Conservation (phyloP, 192 early-diverging fungal genomes). For the Coemansia asiatica region DNA sequence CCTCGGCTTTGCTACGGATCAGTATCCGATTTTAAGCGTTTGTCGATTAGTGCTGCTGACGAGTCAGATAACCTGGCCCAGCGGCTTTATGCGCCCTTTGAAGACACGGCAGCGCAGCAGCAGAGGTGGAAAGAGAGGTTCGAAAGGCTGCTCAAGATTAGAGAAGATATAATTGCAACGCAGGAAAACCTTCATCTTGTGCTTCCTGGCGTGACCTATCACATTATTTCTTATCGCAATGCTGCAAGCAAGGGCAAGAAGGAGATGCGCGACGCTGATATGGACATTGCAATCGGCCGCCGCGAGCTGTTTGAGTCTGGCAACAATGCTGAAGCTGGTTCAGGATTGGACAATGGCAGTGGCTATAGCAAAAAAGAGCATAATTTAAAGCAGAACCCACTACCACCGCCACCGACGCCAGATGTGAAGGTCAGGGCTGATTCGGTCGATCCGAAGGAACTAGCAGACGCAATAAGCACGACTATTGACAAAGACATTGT, state of each 20-base stretch:
- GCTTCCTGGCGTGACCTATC: conserved; percentile 49
- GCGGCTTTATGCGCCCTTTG: conserved; percentile 52
- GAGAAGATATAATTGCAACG: conserved; percentile 29
- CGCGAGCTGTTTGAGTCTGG: conserved; percentile 39
- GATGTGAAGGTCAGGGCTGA: conserved; percentile 36
- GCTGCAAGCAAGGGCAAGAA: conserved; percentile 19
- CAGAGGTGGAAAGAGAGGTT: conserved; percentile 52
- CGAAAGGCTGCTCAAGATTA: conserved; percentile 33
- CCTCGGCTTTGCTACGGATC: conserved; percentile 67
- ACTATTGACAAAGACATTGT: conserved; percentile 17
- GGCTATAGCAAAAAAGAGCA: not conserved
- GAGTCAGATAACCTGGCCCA: conserved; percentile 54
- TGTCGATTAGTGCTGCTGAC: conserved; percentile 60
- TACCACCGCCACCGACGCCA: conserved; percentile 48
- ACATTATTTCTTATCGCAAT: conserved; percentile 42
- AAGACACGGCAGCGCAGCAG: conserved; percentile 33
- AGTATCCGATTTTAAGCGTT: conserved; percentile 60
- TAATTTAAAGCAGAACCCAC: conserved; percentile 1
- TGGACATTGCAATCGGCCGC: conserved; percentile 42
- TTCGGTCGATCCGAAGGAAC: conserved; percentile 32
- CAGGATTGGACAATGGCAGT: not conserved
- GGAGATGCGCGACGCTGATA: conserved; percentile 15
- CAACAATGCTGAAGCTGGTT: not conserved
- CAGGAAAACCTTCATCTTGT: conserved; percentile 49
- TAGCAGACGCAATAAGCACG: conserved; percentile 50